phyloP scores from a whole-genome alignment of 148 eudicot genomes.

The Vaccinium vitisidaea region DNA sequence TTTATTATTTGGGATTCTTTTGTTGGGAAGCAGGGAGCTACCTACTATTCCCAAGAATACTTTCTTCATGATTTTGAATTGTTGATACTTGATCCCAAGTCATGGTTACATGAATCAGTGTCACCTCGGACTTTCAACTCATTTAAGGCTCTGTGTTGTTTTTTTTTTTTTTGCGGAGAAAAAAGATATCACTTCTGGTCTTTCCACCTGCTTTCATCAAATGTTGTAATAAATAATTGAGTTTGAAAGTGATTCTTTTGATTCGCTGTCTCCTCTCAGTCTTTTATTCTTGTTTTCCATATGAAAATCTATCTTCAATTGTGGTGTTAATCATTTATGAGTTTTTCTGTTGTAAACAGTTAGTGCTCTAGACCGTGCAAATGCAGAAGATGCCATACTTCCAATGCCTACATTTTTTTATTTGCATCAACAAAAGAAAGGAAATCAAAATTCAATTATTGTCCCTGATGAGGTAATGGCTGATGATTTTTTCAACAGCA shows the following conservation, averaged over 20 bases:
- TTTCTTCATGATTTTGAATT: neutral
- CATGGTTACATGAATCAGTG: neutral
- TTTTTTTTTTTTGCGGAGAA: no score
- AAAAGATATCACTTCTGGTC: no score
- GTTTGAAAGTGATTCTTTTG: constrained; percentile 9
- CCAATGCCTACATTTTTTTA: constrained; percentile 64
- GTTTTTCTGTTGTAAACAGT: constrained; percentile 42
- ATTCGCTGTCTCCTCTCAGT: neutral
- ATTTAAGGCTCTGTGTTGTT: no score
- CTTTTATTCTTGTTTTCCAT: neutral
- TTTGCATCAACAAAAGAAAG: constrained; percentile 33
- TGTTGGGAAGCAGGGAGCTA: neutral
- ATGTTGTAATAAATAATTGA: neutral
- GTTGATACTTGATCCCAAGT: constrained; percentile 1
- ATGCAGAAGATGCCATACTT: constrained; percentile 79
- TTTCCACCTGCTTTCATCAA: no score
- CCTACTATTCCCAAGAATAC: neutral
- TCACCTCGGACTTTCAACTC: neutral
- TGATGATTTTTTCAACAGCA: constrained; percentile 21
- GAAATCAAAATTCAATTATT: constrained; percentile 26
- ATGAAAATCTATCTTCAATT: constrained; percentile 4
- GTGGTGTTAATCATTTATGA: constrained; percentile 15
- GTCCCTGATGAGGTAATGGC: constrained; percentile 15
- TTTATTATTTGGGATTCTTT: neutral
- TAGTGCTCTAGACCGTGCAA: constrained; percentile 85